Base-by-base conservation (phyloP, 2,329 filamentous ascomycete genomes). In the Fusarium heterosporum region DNA sequence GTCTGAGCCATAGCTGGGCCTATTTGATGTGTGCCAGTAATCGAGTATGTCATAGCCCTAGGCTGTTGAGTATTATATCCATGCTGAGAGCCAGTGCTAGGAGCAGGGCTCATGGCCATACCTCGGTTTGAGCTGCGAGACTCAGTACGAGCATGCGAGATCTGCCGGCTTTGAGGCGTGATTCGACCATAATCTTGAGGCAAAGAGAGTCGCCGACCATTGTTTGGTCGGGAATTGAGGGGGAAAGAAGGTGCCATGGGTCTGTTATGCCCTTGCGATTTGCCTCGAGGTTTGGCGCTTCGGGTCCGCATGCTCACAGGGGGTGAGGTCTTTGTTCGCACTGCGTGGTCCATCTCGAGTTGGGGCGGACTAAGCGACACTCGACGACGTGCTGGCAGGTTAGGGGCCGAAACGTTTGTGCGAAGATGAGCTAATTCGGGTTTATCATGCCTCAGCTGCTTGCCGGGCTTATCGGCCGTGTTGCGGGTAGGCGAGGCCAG, bases 291-390 rank as follows among this genome's bases (percentile, higher is more conserved):
- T 40, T 72, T 77, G 13, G 64, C 73, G 29, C 77, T 79, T 26
- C 79, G 77, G 6, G 78, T 81, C n/a, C 75, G 75, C 74, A 83
- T 78, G 66, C 79, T 83, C 28, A 82, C 76, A 0, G 82, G 80
- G 1, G 80, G 79, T 4, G 79, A 76, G 0, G 78, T 77, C 52
- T 70, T 79, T 11, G 75, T 69, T 55, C 73, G 77, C 39, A 71
- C 74, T 19, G 68, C 54, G 13, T 71, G 57, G 36, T 71, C 57
- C 16, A 56, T 34, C 12, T 61, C 64, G 11, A 53, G 46, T 41
- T 47, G 56, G 7, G 69, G 55, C 25, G 54, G 49, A 12, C 57
- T 50, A 4, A 53, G 50, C 8, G 55, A 36, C 30, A 49, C 60
- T 30, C 55, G 53, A 28, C 58, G 66, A 13, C 49, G 54, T 17